These are phyloP conservation scores for Diaporthe amygdali DNA, from an alignment of 2,329 filamentous ascomycete genomes.

Conservation along the genomic window DNA sequence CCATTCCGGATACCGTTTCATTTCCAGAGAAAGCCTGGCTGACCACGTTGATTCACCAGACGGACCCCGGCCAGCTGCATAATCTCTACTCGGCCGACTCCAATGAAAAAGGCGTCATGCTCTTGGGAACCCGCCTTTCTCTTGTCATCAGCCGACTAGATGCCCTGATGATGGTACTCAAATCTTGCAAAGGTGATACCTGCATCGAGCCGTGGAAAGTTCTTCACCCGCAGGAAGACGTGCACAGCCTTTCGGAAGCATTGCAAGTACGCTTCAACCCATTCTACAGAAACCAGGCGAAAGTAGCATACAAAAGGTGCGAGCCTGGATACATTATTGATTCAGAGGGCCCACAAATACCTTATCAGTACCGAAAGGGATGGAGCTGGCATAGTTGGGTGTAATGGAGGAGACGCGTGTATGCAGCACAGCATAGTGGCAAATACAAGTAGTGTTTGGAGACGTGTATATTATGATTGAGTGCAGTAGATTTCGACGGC, in stretches of 20 bases:
- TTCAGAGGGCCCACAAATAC: slow-evolving; percentile 20
- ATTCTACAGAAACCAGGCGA: slow-evolving; percentile 28
- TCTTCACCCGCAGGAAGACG: slow-evolving; percentile 23
- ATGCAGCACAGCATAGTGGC: too few relatives aligned
- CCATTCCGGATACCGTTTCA: neutral
- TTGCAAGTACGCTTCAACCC: slow-evolving; percentile 27
- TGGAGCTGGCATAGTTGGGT: slow-evolving; percentile 24
- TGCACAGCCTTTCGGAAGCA: slow-evolving; percentile 26
- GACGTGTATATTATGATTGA: too few relatives aligned
- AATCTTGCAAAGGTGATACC: slow-evolving; percentile 27
- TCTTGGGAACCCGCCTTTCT: neutral
- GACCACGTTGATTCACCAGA: neutral
- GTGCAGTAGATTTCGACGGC: neutral
- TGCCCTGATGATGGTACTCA: slow-evolving; percentile 29
- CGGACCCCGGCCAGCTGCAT: slow-evolving; percentile 24
- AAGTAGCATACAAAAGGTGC: slow-evolving; percentile 30
- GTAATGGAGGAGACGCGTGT: neutral
- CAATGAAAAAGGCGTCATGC: slow-evolving; percentile 26
- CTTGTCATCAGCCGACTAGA: slow-evolving; percentile 27
- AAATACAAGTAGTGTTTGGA: too few relatives aligned
- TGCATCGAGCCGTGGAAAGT: slow-evolving; percentile 29
- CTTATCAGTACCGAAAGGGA: slow-evolving; percentile 21
- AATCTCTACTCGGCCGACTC: slow-evolving; percentile 14
- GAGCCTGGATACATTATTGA: slow-evolving; percentile 23
- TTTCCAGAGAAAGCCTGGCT: neutral